phyloP scores from a whole-genome alignment of 768 basidiomycete species.

The Cytidiella melzeri region DNA sequence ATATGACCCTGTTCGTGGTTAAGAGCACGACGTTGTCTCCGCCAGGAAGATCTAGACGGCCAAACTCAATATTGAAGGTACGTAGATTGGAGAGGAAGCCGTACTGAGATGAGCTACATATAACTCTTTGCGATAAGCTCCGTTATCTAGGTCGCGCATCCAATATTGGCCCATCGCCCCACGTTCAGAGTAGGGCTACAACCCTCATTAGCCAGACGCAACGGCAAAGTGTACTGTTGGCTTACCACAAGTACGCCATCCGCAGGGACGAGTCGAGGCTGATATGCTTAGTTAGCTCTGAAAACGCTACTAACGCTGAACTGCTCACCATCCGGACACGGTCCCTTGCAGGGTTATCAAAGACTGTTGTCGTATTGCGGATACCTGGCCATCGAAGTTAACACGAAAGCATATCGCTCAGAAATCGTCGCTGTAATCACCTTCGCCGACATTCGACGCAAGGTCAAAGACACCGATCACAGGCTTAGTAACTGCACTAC shows the following conservation, averaged over 20 bases:
- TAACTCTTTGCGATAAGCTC: constrained; percentile 72
- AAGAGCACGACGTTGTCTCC: constrained; percentile 77
- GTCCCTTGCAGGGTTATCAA: constrained; percentile 87
- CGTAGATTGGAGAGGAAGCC: constrained; percentile 17
- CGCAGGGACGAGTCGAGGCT: constrained; percentile 81
- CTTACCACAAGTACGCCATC: constrained; percentile 86
- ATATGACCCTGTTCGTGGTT: constrained; percentile 72
- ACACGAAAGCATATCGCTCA: constrained; percentile 4
- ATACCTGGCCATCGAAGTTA: constrained; percentile 53
- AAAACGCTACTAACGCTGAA: not conserved
- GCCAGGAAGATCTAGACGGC: constrained; percentile 56
- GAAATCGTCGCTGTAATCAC: constrained; percentile 28
- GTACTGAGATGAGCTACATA: constrained; percentile 92
- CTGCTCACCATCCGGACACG: constrained; percentile 68
- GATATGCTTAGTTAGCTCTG: constrained; percentile 7
- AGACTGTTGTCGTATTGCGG: constrained; percentile 97
- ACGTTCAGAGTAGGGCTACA: constrained; percentile 79
- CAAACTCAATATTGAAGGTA: not conserved
- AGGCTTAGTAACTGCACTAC: constrained; percentile 89
- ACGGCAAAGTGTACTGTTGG: constrained; percentile 5
- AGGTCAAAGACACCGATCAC: constrained; percentile 96
- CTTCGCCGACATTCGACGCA: constrained; percentile 91
- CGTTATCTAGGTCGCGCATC: constrained; percentile 92
- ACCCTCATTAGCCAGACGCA: not conserved
- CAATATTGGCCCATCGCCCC: constrained; percentile 95